Base-by-base conservation (phyloP, 495 filamentous ascomycete genomes). In the Pseudoneurospora amorphoporcata region DNA sequence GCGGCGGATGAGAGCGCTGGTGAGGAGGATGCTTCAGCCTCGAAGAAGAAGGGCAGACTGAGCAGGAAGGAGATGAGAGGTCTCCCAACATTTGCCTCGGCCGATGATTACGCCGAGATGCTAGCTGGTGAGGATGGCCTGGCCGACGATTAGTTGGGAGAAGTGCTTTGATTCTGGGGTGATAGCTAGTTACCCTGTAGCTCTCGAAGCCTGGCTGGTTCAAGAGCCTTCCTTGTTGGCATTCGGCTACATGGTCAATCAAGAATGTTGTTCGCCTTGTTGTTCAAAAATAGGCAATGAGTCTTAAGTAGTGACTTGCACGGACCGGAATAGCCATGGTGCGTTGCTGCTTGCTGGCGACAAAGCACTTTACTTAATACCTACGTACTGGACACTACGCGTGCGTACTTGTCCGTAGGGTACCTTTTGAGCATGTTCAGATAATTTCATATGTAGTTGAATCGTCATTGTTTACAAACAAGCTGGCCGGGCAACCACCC, bases 51-150 rank as follows among this genome's bases (percentile, higher is more conserved):
- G 73, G 84, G 84, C 70, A 88, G 86, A 79, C 85, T 87, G 73
- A 93, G 92, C 84, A 88, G 85, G 77, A 90, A 90, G 87, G 94
- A 94, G 87, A 83, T 98, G 77, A 96, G 92, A 86, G 87, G 88
- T 75, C 84, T 99, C 74, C 95, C 95, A 4, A 96, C 89, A 0
- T 99, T 98, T 83, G 95, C 96, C 29, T 94, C 92, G 39, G 90
- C 86, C 23, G 95, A 98, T 29, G 96, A 99, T 77, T 98, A 98
- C 82, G 95, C 94, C 35, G 91, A 91, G 74, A 86, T 98, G 85
- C 78, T 99, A 76, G 92, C 85, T 14, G 88, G 84, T 70, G 93
- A 94, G 73, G 90, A 90, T 43, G 89, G 87, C 42, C 71, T 82
- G 74, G 76, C 79, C 32, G 73, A 75, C 17, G 43, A 73, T 10